Conservation (phyloP, 192 early-diverging fungal genomes). For the Backusella macrospora region DNA sequence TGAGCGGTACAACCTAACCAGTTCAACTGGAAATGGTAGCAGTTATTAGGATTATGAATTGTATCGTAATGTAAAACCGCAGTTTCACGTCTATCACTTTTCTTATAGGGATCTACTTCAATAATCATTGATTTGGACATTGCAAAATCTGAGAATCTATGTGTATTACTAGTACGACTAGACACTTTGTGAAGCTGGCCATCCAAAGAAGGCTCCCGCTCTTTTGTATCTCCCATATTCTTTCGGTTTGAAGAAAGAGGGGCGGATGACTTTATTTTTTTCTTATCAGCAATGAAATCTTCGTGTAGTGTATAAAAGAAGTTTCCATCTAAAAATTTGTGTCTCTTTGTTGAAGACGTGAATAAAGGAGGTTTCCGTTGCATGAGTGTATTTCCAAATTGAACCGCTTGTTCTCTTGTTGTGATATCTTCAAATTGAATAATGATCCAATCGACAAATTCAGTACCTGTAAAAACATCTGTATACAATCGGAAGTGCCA, state of each 20-base stretch:
- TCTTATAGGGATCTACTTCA: slow-evolving; percentile 82
- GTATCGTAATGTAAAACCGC: slow-evolving; percentile 91
- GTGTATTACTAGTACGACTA: background rate
- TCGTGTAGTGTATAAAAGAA: slow-evolving; percentile 82
- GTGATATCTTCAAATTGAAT: slow-evolving; percentile 73
- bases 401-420: slow-evolving; percentile 74
- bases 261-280: slow-evolving; percentile 37
- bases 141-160: slow-evolving; percentile 40
- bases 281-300: slow-evolving; percentile 48
- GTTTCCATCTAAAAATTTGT: slow-evolving; percentile 84
- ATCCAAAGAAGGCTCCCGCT: slow-evolving; percentile 6
- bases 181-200: background rate
- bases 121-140: slow-evolving; percentile 73
- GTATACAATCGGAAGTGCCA: slow-evolving; percentile 86
- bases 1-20: slow-evolving; percentile 95
- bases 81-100: slow-evolving; percentile 77
- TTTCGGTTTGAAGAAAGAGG: slow-evolving; percentile 8
- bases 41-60: slow-evolving; percentile 82
- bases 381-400: slow-evolving; percentile 77
- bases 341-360: slow-evolving; percentile 58
- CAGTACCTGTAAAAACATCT: slow-evolving; percentile 76
- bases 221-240: slow-evolving; percentile 24
- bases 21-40: slow-evolving; percentile 92
- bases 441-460: slow-evolving; percentile 89
- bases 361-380: slow-evolving; percentile 69